Evolutionary conservation across 1,284 basidiomycete genomes (phyloP).

Genomic region (Xerocomus amazonicus): DNA sequence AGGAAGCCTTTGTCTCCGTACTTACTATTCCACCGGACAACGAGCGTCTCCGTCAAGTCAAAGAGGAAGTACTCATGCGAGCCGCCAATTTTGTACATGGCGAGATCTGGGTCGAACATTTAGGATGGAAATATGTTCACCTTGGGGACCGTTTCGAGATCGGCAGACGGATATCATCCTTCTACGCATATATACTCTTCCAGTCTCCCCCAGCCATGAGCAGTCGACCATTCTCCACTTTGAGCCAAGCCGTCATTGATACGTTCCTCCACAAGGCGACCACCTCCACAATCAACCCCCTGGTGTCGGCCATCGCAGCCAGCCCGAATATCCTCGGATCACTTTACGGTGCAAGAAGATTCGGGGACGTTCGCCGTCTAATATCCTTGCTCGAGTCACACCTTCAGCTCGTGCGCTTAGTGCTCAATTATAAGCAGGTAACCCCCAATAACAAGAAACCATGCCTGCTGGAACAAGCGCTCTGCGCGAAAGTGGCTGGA

Average conservation of each 20-base stretch:
- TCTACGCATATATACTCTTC: conserved; percentile 66
- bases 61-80: conserved; percentile 78
- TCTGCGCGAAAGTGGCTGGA: conserved; percentile 61
- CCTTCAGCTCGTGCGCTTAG: conserved; percentile 55
- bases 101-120: conserved; percentile 82
- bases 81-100: conserved; percentile 75
- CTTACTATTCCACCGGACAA: conserved; percentile 52
- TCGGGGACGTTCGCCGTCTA: conserved; percentile 65
- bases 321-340: conserved; percentile 57
- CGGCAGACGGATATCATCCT: conserved; percentile 57
- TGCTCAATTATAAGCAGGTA: conserved; percentile 61
- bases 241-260: conserved; percentile 64
- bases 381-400: conserved; percentile 66
- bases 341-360: conserved; percentile 60
- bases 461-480: conserved; percentile 69
- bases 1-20: conserved; percentile 64
- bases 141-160: conserved; percentile 81
- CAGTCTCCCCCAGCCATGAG: conserved; percentile 54
- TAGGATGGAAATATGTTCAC: conserved; percentile 77
- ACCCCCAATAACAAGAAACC: conserved; percentile 39
- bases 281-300: conserved; percentile 70
- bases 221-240: conserved; percentile 51
- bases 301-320: conserved; percentile 64
- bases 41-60: conserved; percentile 61
- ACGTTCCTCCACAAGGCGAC: conserved; percentile 67